Base-by-base conservation (phyloP, 192 early-diverging fungal genomes). In the Podila minutissima region DNA sequence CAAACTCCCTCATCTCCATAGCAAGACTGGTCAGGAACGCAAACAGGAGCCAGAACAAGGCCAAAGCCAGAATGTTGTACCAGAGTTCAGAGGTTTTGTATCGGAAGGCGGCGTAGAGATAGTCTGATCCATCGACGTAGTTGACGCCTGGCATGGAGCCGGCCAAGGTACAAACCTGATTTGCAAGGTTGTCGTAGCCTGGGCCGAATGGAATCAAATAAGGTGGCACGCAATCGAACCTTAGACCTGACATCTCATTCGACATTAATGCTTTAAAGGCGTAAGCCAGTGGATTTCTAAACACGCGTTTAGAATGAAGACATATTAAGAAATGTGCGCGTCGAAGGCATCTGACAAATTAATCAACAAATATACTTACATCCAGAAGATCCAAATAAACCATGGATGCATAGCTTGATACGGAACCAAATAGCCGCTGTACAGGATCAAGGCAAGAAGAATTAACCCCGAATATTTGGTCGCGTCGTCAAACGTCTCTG, bases 1-100 rank as follows among this genome's bases (percentile, higher is more conserved):
- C 86, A 60, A 86, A 86, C 66, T 91, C 89, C 60, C 90, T 72
- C 53, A 83, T 81, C 73, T 94, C 92, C 87, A 91, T 90, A 12
- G 84, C 83, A 6, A 85, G 28, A 1, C 68, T 63, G 37, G 66
- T 78, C 1, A 68, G 29, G 50, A 67, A 5, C 10, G 72, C 71
- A 55, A 82, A 83, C 1, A 86, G 62, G 13, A 83, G 33, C 69
- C 77, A 86, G 59, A 86, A 83, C 1, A 53, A 66, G 64, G 81
- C 22, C 15, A 93, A 81, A 19, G 83, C 89, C 6, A 88, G 72
- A 83, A 92, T 87, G 66, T 92, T 64, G 20, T 77, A 83, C 90
- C 90, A 90, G 78, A 87, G 85, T 29, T 91, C 79, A 8, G 53
- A 72, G 37, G 86, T 67, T 15, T 86, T 85, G 71, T 90, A 91